Conservation (phyloP, 2,329 filamentous ascomycete species). For the Colletotrichum aenigma region DNA sequence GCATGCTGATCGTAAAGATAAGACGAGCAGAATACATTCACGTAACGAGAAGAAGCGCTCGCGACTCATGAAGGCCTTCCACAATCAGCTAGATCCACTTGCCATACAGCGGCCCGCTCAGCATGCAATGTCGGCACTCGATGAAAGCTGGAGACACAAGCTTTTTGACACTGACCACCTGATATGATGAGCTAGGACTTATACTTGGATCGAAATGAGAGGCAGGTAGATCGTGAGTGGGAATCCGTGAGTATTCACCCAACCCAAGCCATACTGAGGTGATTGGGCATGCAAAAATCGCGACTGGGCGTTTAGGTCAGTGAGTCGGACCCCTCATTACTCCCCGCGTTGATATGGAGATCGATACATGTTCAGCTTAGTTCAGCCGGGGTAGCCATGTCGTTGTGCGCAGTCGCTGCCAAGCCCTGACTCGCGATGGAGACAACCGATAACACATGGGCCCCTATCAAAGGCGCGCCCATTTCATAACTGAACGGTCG, state of each 20-base stretch:
- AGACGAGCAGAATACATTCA: not conserved
- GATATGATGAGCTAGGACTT: not conserved
- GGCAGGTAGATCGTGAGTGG: not conserved
- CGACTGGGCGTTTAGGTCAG: not conserved
- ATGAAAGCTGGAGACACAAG: not conserved
- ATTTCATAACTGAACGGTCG: not conserved
- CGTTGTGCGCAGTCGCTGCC: not conserved
- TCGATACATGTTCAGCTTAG: not conserved
- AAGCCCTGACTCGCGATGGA: slow-evolving; percentile 7
- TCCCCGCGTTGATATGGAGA: not conserved
- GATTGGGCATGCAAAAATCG: not conserved
- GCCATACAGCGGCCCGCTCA: not conserved
- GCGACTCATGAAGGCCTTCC: slow-evolving; percentile 7
- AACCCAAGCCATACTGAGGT: not conserved
- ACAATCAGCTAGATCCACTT: not conserved
- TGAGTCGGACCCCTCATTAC: not conserved
- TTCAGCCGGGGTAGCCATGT: slow-evolving; percentile 1
- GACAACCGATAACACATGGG: not conserved
- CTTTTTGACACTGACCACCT: not conserved
- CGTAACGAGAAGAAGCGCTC: not conserved
- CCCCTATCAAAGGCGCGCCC: not conserved
- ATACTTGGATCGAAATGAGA: not conserved
- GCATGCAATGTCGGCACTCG: not conserved
- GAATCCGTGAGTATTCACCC: not conserved
- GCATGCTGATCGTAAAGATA: not conserved